phyloP scores from a whole-genome alignment of 371 early-diverging fungal genomes.

The Haplosporangium sp. region DNA sequence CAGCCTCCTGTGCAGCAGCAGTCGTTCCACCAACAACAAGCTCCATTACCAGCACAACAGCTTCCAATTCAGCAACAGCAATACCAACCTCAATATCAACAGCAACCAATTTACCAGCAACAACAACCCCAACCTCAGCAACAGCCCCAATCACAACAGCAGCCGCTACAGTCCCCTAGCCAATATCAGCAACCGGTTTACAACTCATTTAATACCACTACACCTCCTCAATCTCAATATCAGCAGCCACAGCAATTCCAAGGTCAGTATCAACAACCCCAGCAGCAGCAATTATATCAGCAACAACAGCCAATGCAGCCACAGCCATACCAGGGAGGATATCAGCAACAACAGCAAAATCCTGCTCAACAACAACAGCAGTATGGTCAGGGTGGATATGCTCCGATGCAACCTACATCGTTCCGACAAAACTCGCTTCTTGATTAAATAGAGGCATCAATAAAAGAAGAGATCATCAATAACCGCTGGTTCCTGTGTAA shows the following conservation, averaged over 20 bases:
- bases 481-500: neutral
- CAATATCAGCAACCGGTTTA: slow-evolving; percentile 23
- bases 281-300: slow-evolving; percentile 19
- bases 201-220: slow-evolving; percentile 16
- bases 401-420: slow-evolving; percentile 28
- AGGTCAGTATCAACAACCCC: slow-evolving; percentile 21
- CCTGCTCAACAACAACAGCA: slow-evolving; percentile 27
- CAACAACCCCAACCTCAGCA: slow-evolving; percentile 27
- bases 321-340: slow-evolving; percentile 17
- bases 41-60: slow-evolving; percentile 15
- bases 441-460: slow-evolving; percentile 19
- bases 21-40: slow-evolving; percentile 27
- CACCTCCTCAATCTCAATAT: slow-evolving; percentile 10
- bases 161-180: slow-evolving; percentile 2
- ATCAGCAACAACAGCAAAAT: slow-evolving; percentile 29
- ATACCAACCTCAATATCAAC: slow-evolving; percentile 26
- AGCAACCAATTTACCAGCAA: slow-evolving; percentile 46
- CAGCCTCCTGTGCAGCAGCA: slow-evolving; percentile 36
- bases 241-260: slow-evolving; percentile 19
- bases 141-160: slow-evolving; percentile 33
- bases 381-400: slow-evolving; percentile 25
- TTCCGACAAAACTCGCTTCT: slow-evolving; percentile 42
- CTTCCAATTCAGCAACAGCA: slow-evolving; percentile 19
- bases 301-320: slow-evolving; percentile 17
- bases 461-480: neutral